Percentiles rank a stretch among this genome's conserved stretches.
These are phyloP conservation scores for Trichosporon sp. DNA, from an alignment of 1,284 basidiomycete species.

Conservation along the genomic window DNA sequence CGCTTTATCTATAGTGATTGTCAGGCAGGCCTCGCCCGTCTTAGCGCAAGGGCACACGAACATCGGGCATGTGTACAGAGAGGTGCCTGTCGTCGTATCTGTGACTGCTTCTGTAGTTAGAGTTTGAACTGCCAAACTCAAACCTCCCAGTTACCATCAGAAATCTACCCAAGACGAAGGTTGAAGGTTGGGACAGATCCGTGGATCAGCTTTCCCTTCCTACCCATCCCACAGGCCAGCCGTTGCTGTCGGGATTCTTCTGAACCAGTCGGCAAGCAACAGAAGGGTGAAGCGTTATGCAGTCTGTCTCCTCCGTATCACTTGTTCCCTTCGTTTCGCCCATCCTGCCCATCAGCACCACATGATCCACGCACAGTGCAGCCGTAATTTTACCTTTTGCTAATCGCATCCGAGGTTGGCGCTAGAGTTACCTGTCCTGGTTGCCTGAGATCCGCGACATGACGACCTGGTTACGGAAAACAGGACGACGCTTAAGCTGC, in stretches of 20 bases:
- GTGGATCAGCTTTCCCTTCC: not conserved
- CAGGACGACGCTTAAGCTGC: not conserved
- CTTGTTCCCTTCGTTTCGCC: not conserved
- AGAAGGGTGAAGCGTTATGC: not conserved
- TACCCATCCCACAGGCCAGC: not conserved
- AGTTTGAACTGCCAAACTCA: not conserved
- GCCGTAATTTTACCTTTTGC: not conserved
- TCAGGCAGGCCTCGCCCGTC: not conserved
- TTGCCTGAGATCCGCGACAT: not conserved
- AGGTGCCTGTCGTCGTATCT: not conserved
- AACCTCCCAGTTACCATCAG: not conserved
- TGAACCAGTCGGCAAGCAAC: not conserved
- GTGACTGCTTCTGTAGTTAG: not conserved
- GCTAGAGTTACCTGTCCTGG: not conserved
- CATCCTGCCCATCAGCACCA: not conserved
- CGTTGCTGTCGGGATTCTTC: not conserved
- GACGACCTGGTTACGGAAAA: not conserved
- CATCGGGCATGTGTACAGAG: not conserved
- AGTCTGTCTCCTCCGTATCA: not conserved
- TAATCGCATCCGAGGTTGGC: not conserved
- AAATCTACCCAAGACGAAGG: not conserved
- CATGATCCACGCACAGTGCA: not conserved
- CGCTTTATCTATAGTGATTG: not conserved
- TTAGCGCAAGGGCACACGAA: not conserved
- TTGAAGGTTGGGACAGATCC: not conserved